Evolutionary conservation across 1,139 yeast species (phyloP), one percentile per base, ranked within the genome.

Genomic region (Diutina rugosa): DNA sequence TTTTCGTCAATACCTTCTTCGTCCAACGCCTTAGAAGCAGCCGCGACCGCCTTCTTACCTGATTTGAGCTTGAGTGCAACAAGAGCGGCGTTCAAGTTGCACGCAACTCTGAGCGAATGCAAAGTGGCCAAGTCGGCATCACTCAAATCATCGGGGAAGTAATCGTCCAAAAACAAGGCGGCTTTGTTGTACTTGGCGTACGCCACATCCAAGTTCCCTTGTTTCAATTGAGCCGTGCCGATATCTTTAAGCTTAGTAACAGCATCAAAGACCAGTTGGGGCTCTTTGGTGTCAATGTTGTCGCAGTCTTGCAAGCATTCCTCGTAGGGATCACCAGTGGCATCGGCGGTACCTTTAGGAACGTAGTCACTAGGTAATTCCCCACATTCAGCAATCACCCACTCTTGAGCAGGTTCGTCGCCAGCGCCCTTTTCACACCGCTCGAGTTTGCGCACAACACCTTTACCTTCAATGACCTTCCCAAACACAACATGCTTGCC

Each of bases 271-370:
- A 89, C 95, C 8, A 85, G 73, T 51, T 79, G 81, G 14, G 89
- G 83, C 47, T 81, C 71, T 18, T 76, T 73, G 30, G 78, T 63
- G 64, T 89, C 87, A 51, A 88, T 81, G 56, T 73, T 77, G 58
- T 81, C 84, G 64, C 90, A 91, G 66, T 88, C 96, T 52, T 81
- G 85, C 58, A 91, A 76, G 28, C 77, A 76, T 56, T 85, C 95
- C 67, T 89, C 97, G 67, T 85, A 90, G 46, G 76, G 71, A 67
- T 91, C 98, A 21, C 97, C 97, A 30, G 90, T 85, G 18, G 71
- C 68, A 8, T 63, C 67, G 6, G 68, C 61, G 1, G 72, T 62
- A 54, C 76, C 71, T 54, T 68, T 68, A 6, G 78, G 70, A n/a
- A 62, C 72, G 62, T 80, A 82, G 60, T 84, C 90, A 10, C 71